Evolutionary conservation across 2,329 filamentous ascomycete species (phyloP).

Genomic region (Penicillium sp.): DNA sequence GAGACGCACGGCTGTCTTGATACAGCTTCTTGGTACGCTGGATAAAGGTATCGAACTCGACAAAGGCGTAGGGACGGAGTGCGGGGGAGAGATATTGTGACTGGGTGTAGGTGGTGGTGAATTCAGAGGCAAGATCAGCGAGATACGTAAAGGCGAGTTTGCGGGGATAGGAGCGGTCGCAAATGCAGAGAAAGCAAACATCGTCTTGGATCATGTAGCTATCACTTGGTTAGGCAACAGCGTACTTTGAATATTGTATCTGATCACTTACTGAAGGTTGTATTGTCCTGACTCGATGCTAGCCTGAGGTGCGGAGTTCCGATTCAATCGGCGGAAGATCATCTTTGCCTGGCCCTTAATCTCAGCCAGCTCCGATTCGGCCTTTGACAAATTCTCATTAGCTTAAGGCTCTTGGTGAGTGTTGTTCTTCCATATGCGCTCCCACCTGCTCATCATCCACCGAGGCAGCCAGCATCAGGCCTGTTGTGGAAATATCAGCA

Average conservation of each 20-base stretch:
- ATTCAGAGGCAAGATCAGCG: constrained; percentile 86
- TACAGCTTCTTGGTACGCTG: constrained; percentile 90
- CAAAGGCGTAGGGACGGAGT: constrained; percentile 90
- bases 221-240: constrained; percentile 12
- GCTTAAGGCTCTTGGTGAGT: not conserved
- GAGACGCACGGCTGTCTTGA: constrained; percentile 83
- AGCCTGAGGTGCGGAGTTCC: constrained; percentile 86
- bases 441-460: constrained; percentile 83
- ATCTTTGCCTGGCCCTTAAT: constrained; percentile 90
- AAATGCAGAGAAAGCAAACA: constrained; percentile 90
- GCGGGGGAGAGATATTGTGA: constrained; percentile 71
- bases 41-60: constrained; percentile 98
- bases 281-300: constrained; percentile 84
- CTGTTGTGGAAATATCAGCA: constrained; percentile 51
- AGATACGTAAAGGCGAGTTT: constrained; percentile 99
- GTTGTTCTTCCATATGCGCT: not conserved
- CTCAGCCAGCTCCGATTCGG: constrained; percentile 76
- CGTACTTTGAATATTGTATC: not conserved
- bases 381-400: constrained; percentile 40
- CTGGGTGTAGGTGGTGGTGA: constrained; percentile 78
- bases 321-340: constrained; percentile 82
- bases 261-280: constrained; percentile 73
- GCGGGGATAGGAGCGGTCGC: constrained; percentile 90
- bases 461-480: constrained; percentile 91
- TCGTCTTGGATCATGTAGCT: constrained; percentile 84